Base-by-base conservation (phyloP, 352 stramenopile species). In the Halophytophthora batemanensis region DNA sequence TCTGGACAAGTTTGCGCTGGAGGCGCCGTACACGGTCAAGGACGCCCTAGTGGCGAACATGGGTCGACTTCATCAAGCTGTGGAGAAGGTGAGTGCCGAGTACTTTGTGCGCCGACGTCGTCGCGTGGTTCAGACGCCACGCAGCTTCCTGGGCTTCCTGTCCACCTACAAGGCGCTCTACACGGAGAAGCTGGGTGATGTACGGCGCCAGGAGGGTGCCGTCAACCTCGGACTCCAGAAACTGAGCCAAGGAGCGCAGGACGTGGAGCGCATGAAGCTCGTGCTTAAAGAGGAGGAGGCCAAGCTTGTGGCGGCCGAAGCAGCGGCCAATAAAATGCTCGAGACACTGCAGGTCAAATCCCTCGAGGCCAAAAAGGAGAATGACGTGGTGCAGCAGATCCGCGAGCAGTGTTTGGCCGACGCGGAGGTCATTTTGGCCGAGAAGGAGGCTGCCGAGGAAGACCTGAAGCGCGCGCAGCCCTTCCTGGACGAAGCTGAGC, bases 231-330 rank as follows among this genome's bases (percentile, higher is more conserved):
- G 90, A 0, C 69, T 97, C 2, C 82, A 94, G 45, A 97, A 96
- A 52, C 69, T 97, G 19, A 65, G 86, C 1, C 82, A 96, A 40
- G 88, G 86, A 23, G 86, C 81, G 2, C 69, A 92, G 15, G 87
- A 96, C 42, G 90, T 97, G 1, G 86, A 96, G 54, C 75, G 76
- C 12, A 97, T 97, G 90, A 96, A 96, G 48, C 45, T 91, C 0
- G 62, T 91, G 13, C 51, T 96, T 14, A 89, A 88, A 42, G 82
- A 95, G 36, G 85, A 96, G 36, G 87, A 97, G 59, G 67, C 85
- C 2, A 96, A 97, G 49, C 71, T 96, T 6, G 80, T 86, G 13
- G 52, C 80, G 12, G 87, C 89, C 2, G 84, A 96, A 54, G 70
- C 76, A 2, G 77, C 75, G 2, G 87, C 87, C 1, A 96, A 91